Conservation (phyloP, 495 filamentous ascomycete species). For the Margaritispora aquatica region DNA sequence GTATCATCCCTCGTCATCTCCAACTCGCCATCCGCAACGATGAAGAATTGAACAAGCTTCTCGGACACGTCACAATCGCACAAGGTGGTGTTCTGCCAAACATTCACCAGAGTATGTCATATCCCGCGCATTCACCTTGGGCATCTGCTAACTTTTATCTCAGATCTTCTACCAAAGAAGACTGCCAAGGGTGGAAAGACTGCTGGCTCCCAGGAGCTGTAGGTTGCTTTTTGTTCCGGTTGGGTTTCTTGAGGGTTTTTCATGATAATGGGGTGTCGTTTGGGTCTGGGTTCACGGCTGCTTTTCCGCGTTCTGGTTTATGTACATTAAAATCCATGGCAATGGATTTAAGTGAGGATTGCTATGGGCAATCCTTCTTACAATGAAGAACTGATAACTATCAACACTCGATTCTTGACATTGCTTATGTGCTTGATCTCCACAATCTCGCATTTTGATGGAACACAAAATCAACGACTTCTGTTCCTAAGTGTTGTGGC, state of each 20-base stretch:
- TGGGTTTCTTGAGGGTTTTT: constrained; percentile 51
- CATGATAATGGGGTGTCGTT: constrained; percentile 68
- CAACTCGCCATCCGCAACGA: constrained; percentile 99
- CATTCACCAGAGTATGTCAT: constrained; percentile 89
- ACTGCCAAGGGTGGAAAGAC: constrained; percentile 87
- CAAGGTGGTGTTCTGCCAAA: constrained; percentile 99
- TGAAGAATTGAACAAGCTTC: constrained; percentile 99
- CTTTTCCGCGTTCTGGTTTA: constrained; percentile 63
- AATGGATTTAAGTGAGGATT: constrained; percentile 48
- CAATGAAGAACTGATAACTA: constrained; percentile 20
- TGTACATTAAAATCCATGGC: constrained; percentile 89
- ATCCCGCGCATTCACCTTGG: constrained; percentile 4
- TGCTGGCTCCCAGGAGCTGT: constrained; percentile 79
- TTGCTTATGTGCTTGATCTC: neutral
- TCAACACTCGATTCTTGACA: neutral
- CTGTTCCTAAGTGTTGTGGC: too few relatives aligned
- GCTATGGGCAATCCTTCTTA: constrained; percentile 24
- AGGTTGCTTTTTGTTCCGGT: constrained; percentile 39
- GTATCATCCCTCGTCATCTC: constrained; percentile 98
- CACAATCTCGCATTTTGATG: too few relatives aligned
- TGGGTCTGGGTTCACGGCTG: constrained; percentile 83
- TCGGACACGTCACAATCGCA: constrained; percentile 98
- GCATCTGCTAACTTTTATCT: constrained; percentile 11
- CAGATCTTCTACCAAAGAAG: constrained; percentile 98
- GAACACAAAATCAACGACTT: too few relatives aligned